Conservation (phyloP, 768 basidiomycete species). For the Glaciozyma antarctica region DNA sequence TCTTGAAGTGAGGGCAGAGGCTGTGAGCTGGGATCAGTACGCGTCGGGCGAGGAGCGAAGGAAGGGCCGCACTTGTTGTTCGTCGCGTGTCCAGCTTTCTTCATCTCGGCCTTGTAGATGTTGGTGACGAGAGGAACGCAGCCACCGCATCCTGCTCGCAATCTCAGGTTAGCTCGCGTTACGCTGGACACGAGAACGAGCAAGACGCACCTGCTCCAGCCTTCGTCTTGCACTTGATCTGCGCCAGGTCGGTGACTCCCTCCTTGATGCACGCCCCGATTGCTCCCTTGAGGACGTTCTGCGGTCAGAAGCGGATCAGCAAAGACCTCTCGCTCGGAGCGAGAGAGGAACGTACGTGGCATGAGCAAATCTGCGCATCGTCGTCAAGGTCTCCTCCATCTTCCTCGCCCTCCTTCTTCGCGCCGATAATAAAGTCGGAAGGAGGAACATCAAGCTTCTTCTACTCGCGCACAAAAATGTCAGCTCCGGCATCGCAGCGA, state of each 20-base stretch:
- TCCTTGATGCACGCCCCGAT: conserved; percentile 49
- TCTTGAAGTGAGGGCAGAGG: conserved; percentile 58
- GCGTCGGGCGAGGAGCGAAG: not conserved
- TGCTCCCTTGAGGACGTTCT: conserved; percentile 58
- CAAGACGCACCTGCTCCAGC: conserved; percentile 46
- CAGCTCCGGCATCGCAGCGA: not conserved
- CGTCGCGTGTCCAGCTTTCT: conserved; percentile 53
- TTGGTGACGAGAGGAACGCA: conserved; percentile 54
- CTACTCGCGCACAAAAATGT: conserved; percentile 37
- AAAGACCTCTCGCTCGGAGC: not conserved
- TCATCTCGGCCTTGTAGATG: conserved; percentile 54
- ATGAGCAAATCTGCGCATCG: conserved; percentile 62
- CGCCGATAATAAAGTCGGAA: conserved; percentile 57
- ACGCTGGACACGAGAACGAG: not conserved
- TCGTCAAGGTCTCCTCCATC: conserved; percentile 61
- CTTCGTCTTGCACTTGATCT: conserved; percentile 59
- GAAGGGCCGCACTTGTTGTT: conserved; percentile 42
- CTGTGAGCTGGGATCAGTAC: conserved; percentile 20
- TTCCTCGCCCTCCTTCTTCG: conserved; percentile 47
- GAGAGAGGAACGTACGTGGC: conserved; percentile 45
- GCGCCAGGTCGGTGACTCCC: conserved; percentile 48
- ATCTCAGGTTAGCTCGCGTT: not conserved
- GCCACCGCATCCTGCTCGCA: conserved; percentile 49
- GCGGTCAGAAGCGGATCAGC: not conserved
- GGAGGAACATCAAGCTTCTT: conserved; percentile 59